Conservation (phyloP, 1,284 basidiomycete species). For the Schizophyllum commune region DNA sequence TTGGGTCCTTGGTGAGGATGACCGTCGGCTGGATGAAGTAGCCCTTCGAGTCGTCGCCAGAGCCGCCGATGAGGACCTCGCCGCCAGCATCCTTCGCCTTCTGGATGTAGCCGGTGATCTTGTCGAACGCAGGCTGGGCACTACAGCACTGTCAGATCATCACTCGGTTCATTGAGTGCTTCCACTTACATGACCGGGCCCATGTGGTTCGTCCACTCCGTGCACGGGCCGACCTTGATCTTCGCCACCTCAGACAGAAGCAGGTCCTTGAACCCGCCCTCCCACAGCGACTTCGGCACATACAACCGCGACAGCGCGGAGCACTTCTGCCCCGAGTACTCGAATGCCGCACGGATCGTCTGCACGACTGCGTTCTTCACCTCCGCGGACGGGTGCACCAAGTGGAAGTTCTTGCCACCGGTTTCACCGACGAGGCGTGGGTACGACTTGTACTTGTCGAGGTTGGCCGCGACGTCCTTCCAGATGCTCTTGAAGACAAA, state of each 20-base stretch:
- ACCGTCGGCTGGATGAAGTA: constrained; percentile 95
- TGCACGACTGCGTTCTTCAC: constrained; percentile 85
- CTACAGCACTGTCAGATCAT: constrained; percentile 27
- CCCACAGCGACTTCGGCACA: constrained; percentile 85
- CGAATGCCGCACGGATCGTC: constrained; percentile 85
- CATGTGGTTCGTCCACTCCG: constrained; percentile 84
- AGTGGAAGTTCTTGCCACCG: constrained; percentile 97
- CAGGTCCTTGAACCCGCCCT: constrained; percentile 79
- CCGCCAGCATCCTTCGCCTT: constrained; percentile 88
- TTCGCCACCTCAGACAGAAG: constrained; percentile 70
- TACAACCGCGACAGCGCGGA: constrained; percentile 91
- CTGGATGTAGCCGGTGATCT: constrained; percentile 78
- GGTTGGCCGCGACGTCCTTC: constrained; percentile 89
- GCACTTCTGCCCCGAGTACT: constrained; percentile 98
- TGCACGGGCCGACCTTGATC: constrained; percentile 79
- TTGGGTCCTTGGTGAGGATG: constrained; percentile 90
- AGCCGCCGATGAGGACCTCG: constrained; percentile 83
- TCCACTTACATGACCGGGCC: constrained; percentile 86
- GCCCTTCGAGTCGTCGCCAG: constrained; percentile 83
- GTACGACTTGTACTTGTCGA: constrained; percentile 83
- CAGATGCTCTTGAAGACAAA: constrained; percentile 92
- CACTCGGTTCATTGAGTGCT: not conserved
- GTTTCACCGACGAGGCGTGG: constrained; percentile 97
- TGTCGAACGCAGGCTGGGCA: constrained; percentile 81
- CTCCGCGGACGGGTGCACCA: constrained; percentile 86